Base-by-base conservation (phyloP, 2,329 filamentous ascomycete genomes). In the Metarhizium rileyi region DNA sequence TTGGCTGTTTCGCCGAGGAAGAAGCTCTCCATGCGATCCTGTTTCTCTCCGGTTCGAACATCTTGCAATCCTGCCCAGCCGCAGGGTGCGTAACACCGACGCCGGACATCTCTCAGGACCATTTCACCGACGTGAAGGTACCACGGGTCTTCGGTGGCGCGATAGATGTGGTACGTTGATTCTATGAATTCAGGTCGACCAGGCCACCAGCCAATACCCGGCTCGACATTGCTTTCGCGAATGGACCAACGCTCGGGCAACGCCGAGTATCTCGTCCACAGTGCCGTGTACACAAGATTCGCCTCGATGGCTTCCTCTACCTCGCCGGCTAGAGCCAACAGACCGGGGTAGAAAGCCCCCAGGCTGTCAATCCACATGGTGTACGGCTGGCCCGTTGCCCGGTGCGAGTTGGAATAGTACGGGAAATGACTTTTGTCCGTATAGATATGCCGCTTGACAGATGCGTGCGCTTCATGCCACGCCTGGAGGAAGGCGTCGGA, bases 21-120 rank as follows among this genome's bases (percentile, higher is more conserved):
- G 74, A 97, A 98, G 64, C 91, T 97, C 68, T 98, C 93, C 93
- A 97, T 97, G 30, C 93, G 85, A 64, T 98, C 90, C 57, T 81
- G 87, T 66, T 89, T 81, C 67, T 96, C 88, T 3, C 91, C 91
- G 5, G 80, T 87, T 30, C 84, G 73, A 8, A 91, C 87, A 63
- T 90, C 84, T 60, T 90, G 84, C 33, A 97, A 74, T 1, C 91
- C 91, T 14, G 91, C 87, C 90, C 91, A 97, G 38, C 93, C 93
- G 60, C 93, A 98, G 53, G 80, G 78, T 1, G 90, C 89, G 81
- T 88, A 90, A 67, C 93, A 98, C 48, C 91, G 80, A 45, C 87
- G 77, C 59, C 86, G 84, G 60, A 98, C 90, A 61, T 98, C 93
- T 51, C 81, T 80, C 49, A 96, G 73, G 0, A 90, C 84, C 93